Base-by-base conservation (phyloP, 352 stramenopile species). In the Thraustochytrium sp. region DNA sequence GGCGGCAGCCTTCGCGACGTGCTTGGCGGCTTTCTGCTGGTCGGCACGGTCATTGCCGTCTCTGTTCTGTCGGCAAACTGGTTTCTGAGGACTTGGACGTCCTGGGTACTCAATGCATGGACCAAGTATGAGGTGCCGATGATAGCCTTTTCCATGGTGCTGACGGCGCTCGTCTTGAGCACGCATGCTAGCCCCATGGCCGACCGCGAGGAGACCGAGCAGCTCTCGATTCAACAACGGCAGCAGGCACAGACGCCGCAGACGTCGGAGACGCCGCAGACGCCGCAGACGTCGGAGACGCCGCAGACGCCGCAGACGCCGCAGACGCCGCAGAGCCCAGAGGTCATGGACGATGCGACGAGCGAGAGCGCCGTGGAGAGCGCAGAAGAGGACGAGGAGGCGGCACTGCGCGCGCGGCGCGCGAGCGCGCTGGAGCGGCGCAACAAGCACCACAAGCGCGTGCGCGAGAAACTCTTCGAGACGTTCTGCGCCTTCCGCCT, bases 401-500 rank as follows among this genome's bases (percentile, higher is more conserved):
- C 11, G 13, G 26, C 3, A 5, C 26, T 72, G 9, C 26, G 8
- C 11, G 59, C 29, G 23, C 59, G 59, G 8, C 34, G 59, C 16
- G 59, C 36, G 21, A 44, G 40, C 36, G 59, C 59, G 16, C 9
- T 72, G 9, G 59, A 72, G 31, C 21, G 59, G 40, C 59, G 59
- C 34, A 72, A 72, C 26, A 72, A 72, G 40, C 59, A 72, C 8
- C 59, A 72, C 59, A 80, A 80, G 51, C 68, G 46, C 16, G 31
- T 80, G 21, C 68, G 68, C 29, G 68, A 80, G 8, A 80, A 80
- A 26, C 68, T 80, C 21, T 80, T 80, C 37, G 68, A 80, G 42
- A 80, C 68, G 21, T 80, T 80, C 34, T 64, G 31, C n/a, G 63
- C 46, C 5, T 80, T 63, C 34, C n/a, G 68, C 5, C 53, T 80